phyloP scores from a whole-genome alignment of 2,329 filamentous ascomycete species.

The Chaetothyriales sp. region DNA sequence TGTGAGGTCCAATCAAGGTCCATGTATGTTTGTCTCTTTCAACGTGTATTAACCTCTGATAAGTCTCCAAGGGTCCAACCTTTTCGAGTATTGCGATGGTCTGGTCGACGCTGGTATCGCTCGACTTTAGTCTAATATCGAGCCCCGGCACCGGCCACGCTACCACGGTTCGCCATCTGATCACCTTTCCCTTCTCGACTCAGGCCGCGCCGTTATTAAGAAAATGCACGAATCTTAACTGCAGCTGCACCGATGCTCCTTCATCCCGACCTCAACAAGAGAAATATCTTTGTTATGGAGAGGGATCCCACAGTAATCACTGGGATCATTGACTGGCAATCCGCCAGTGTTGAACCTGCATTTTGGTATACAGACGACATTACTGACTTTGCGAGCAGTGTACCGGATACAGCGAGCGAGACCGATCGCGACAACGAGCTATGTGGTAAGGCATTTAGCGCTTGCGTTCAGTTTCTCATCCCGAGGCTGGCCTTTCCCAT shows the following conservation, averaged over 20 bases:
- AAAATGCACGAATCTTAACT: not conserved
- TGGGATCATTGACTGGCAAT: constrained; percentile 25
- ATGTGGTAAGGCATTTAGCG: constrained; percentile 24
- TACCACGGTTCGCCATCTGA: not conserved
- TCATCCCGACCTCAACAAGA: constrained; percentile 23
- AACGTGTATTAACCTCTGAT: constrained; percentile 1
- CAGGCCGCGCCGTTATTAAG: not conserved
- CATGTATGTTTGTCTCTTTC: no score
- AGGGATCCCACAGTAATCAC: constrained; percentile 22
- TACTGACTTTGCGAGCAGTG: constrained; percentile 3
- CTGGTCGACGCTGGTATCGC: not conserved
- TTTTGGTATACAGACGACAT: constrained; percentile 12
- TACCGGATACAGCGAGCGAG: not conserved
- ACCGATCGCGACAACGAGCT: constrained; percentile 16
- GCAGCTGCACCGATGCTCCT: not conserved
- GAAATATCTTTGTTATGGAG: constrained; percentile 24
- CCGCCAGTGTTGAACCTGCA: constrained; percentile 21
- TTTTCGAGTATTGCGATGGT: not conserved
- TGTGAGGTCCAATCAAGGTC: not conserved
- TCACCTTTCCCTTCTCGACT: not conserved
- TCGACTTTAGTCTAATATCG: not conserved
- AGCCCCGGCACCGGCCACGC: not conserved
- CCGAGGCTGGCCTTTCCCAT: constrained; percentile 23
- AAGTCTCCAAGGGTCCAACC: not conserved
- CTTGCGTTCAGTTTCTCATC: constrained; percentile 20